A percentile compares a stretch with the other conserved stretches of the same genome.
phyloP scores from a whole-genome alignment of 169 alveolate genomes.

The Plasmodium blacklocki region DNA sequence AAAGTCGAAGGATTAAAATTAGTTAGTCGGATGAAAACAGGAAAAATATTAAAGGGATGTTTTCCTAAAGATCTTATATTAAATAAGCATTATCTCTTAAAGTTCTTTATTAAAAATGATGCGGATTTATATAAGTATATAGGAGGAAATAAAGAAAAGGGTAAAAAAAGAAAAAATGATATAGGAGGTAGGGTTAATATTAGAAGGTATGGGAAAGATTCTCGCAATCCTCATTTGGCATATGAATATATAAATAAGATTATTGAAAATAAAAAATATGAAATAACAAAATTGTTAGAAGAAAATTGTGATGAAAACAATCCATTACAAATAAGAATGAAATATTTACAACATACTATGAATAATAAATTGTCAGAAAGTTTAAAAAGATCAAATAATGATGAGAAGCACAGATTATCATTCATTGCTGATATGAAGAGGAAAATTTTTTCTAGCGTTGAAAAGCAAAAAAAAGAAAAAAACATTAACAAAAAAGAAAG shows the following conservation, averaged over 20 bases:
- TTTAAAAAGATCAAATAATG: conserved; percentile 79
- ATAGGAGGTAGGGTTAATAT: conserved; percentile 1
- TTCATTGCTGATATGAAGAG: conserved; percentile 86
- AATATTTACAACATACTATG: conserved; percentile 83
- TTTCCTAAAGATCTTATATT: too few species aligned
- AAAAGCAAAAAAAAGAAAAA: background rate
- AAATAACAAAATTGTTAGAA: conserved; percentile 69
- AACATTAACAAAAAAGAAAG: background rate
- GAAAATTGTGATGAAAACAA: conserved; percentile 57
- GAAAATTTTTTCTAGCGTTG: conserved; percentile 52
- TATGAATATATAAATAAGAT: conserved; percentile 63
- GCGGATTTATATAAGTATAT: background rate
- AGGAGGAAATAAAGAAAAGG: background rate
- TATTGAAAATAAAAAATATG: conserved; percentile 74
- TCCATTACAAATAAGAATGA: conserved; percentile 79
- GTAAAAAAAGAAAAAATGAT: background rate
- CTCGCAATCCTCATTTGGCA: conserved; percentile 70
- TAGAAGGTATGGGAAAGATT: conserved; percentile 53
- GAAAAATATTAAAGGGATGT: too few species aligned
- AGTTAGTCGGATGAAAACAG: too few species aligned
- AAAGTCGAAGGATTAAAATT: too few species aligned
- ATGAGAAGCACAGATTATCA: conserved; percentile 80
- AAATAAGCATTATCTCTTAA: background rate
- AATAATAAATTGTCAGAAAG: conserved; percentile 85
- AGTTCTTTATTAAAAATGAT: background rate